Percentiles rank a stretch among this genome's conserved stretches.
phyloP scores from a whole-genome alignment of 2,329 filamentous ascomycete genomes.

The Anthostomella pinea region DNA sequence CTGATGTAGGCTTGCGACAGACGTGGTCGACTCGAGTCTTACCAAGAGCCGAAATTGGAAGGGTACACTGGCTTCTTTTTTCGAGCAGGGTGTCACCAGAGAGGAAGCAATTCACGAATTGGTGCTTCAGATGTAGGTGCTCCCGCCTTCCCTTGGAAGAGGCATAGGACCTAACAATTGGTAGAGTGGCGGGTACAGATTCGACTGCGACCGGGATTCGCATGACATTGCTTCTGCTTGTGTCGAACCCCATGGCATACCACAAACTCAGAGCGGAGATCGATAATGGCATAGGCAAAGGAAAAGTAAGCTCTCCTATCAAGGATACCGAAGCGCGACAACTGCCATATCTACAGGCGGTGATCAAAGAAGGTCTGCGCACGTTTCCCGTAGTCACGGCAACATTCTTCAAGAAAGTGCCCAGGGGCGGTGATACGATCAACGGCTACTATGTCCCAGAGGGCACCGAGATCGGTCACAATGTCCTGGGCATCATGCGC shows the following conservation, averaged over 20 bases:
- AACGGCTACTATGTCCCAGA: constrained; percentile 7
- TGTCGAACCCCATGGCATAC: constrained; percentile 36
- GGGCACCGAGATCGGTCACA: constrained; percentile 3
- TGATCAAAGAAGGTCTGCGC: constrained; percentile 13
- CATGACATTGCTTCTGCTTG: constrained; percentile 44
- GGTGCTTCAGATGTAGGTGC: no score
- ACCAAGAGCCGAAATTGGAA: no score
- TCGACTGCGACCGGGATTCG: constrained; percentile 48
- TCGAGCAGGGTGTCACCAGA: no score
- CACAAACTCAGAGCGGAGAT: constrained; percentile 16
- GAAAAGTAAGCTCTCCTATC: constrained; percentile 33
- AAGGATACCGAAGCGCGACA: constrained; percentile 22
- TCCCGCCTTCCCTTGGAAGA: no score
- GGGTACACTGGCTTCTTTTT: no score
- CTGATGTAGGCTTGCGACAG: no score
- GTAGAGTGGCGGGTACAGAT: constrained; percentile 52
- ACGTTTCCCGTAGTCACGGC: constrained; percentile 11
- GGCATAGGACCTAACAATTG: no score
- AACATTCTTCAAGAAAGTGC: constrained; percentile 13
- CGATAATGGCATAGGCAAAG: constrained; percentile 39
- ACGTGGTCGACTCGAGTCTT: no score
- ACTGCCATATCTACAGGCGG: constrained; percentile 18
- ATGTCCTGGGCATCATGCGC: constrained; percentile 6
- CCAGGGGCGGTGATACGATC: constrained; percentile 10
- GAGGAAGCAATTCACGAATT: no score